phyloP scores from a whole-genome alignment of 2,329 filamentous ascomycete species.

The Aspergillus tubingensis region DNA sequence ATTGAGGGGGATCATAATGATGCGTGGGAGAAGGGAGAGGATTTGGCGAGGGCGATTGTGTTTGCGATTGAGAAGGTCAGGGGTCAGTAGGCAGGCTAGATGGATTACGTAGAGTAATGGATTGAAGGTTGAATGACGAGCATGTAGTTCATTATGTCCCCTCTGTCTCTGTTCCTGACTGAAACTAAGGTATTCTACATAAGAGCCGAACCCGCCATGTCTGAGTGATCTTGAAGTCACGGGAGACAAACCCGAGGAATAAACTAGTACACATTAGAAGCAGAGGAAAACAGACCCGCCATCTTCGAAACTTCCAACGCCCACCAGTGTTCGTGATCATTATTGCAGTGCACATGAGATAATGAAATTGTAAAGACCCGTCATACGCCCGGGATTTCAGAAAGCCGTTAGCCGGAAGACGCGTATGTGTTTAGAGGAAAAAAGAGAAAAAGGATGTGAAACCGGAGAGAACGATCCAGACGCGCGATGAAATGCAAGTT shows the following conservation, averaged over 20 bases:
- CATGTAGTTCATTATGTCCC: neutral
- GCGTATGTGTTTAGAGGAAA: neutral
- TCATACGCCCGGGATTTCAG: slow-evolving; percentile 30
- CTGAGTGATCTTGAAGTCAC: slow-evolving; percentile 13
- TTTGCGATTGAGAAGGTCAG: slow-evolving; percentile 33
- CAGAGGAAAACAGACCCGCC: slow-evolving; percentile 25
- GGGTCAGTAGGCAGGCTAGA: neutral
- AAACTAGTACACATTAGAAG: slow-evolving; percentile 29
- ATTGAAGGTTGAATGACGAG: neutral
- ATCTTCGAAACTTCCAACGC: slow-evolving; percentile 30
- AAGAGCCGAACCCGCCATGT: neutral
- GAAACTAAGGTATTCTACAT: neutral
- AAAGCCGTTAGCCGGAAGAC: slow-evolving; percentile 10
- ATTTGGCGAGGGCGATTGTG: slow-evolving; percentile 41
- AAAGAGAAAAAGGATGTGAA: neutral
- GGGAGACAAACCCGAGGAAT: slow-evolving; percentile 9
- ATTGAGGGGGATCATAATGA: slow-evolving; percentile 45
- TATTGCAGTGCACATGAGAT: slow-evolving; percentile 31
- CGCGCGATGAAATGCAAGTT: neutral
- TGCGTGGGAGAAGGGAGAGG: slow-evolving; percentile 43
- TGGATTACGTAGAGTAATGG: neutral
- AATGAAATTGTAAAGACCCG: slow-evolving; percentile 27
- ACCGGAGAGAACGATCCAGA: slow-evolving; percentile 3
- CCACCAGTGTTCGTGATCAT: slow-evolving; percentile 26
- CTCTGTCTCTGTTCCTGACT: neutral